Evolutionary conservation across 768 basidiomycete genomes (phyloP), one percentile per base, ranked within the genome.

Genomic region (Suillus spraguei): DNA sequence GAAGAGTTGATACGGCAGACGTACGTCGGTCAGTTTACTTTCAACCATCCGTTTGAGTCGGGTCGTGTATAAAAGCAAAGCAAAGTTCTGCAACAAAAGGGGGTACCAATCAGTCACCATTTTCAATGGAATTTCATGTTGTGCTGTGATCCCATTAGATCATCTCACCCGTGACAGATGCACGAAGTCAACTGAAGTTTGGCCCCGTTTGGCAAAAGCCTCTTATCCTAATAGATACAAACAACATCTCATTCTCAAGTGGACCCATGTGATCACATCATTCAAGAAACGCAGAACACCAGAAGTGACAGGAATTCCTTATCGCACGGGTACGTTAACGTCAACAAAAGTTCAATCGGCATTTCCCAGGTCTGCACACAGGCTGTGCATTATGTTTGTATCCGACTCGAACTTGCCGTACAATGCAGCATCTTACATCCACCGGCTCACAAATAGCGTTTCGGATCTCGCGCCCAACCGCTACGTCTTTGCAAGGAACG

Each of bases 401-500:
- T 28, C 4, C 28, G 28, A 28, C 28, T 28, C 11, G 11, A 42
- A 95, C 77, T 79, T 99, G 42, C 94, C 97, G 0, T 96, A 93
- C 73, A 85, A 87, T 49, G 93, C 91, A 63, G n/a, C 9, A 49
- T 49, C 22, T 49, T 49, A 97, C 97, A 9, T 92, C 93, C 8
- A 88, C 88, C 55, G 95, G 97, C 76, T 81, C 97, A 33, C 87
- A 93, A 69, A 95, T 95, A 0, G 84, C 95, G 24, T 97, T 98
- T 79, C 96, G 10, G 94, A 96, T 75, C 86, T 97, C 66, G 96
- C 94, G 1, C 97, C 97, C 38, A 91, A 99, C 17, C 86, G 94
- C 46, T 89, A 90, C 22, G 95, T 94, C 0, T 99, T 98, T 71
- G 89, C 24, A 24, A 49, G 50, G 50, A 32, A 52, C 28, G 24